Conservation (phyloP, 805 yeast species). For the Lachancea lanzarotensis region DNA sequence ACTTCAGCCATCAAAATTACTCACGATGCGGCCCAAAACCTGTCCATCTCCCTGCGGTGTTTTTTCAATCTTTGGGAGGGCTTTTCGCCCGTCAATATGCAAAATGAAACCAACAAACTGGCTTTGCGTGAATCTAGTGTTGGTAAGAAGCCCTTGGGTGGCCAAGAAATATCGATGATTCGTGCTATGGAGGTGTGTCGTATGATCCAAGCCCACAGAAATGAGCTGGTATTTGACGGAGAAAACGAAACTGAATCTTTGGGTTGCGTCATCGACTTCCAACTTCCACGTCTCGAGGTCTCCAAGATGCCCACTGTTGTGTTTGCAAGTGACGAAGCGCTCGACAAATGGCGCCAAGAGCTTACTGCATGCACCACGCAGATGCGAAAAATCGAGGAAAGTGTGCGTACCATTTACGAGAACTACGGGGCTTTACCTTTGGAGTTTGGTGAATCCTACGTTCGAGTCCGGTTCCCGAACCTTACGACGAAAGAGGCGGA, state of each 20-base stretch:
- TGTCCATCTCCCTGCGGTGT: conserved; percentile 45
- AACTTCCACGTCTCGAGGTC: conserved; percentile 35
- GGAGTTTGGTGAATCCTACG: conserved; percentile 37
- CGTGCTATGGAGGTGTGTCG: conserved; percentile 22
- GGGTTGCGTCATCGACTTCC: conserved; percentile 58
- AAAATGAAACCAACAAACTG: conserved; percentile 13
- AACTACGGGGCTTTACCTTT: conserved; percentile 61
- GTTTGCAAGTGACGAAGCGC: conserved; percentile 41
- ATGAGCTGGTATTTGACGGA: background rate
- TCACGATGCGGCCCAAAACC: conserved; percentile 52
- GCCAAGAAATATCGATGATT: conserved; percentile 8
- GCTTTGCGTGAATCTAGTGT: conserved; percentile 11
- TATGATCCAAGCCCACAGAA: conserved; percentile 31
- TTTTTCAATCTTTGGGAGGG: conserved; percentile 32
- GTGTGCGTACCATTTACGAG: conserved; percentile 41
- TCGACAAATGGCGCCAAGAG: conserved; percentile 35
- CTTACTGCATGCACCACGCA: conserved; percentile 35
- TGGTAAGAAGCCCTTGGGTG: conserved; percentile 5
- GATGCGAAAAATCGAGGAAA: conserved; percentile 38
- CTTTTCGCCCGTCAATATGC: conserved; percentile 16
- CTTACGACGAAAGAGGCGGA: conserved; percentile 56
- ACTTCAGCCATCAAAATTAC: conserved; percentile 26
- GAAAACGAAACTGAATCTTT: conserved; percentile 26
- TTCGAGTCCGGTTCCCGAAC: conserved; percentile 66
- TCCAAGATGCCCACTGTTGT: conserved; percentile 36